Percentiles rank a stretch among this genome's conserved stretches.
These are phyloP conservation scores for Claviceps digitariae DNA, from an alignment of 2,329 filamentous ascomycete genomes.

Conservation along the genomic window DNA sequence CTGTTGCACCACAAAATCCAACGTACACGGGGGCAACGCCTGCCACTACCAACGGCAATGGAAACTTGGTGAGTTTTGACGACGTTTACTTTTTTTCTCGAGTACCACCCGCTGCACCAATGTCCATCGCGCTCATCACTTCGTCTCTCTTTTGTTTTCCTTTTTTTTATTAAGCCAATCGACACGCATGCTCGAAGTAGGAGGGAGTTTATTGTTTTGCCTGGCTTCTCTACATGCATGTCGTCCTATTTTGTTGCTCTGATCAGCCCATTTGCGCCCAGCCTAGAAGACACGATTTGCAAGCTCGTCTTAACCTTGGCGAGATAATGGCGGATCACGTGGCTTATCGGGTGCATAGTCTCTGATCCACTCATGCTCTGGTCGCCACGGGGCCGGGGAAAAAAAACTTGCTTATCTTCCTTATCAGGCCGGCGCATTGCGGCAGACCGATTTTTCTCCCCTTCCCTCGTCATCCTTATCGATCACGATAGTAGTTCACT, in stretches of 20 bases:
- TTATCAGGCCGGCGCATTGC: slow-evolving; percentile 22
- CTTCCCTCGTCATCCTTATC: slow-evolving; percentile 25
- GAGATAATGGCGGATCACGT: slow-evolving; percentile 16
- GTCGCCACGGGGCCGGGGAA: not conserved
- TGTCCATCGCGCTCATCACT: not conserved
- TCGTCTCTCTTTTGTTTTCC: not conserved
- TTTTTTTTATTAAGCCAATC: not conserved
- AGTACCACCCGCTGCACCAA: not conserved
- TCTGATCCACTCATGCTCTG: not conserved
- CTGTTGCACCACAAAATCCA: slow-evolving; percentile 9
- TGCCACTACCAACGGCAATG: slow-evolving; percentile 26
- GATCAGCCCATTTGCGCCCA: not conserved
- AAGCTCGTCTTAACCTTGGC: slow-evolving; percentile 3
- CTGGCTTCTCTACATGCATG: not conserved
- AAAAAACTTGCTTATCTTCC: slow-evolving; percentile 16
- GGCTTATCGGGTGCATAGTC: slow-evolving; percentile 11
- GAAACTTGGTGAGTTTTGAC: slow-evolving; percentile 25
- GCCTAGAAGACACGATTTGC: not conserved
- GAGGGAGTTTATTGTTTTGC: not conserved
- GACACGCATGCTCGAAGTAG: not conserved
- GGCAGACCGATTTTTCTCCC: slow-evolving; percentile 19
- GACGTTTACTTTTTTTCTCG: not conserved
- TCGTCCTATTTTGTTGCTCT: not conserved
- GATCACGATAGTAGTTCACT: slow-evolving; percentile 22
- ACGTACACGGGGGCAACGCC: slow-evolving; percentile 21